Evolutionary conservation across 768 basidiomycete species (phyloP).

Genomic region (Lactarius sanguifluus): DNA sequence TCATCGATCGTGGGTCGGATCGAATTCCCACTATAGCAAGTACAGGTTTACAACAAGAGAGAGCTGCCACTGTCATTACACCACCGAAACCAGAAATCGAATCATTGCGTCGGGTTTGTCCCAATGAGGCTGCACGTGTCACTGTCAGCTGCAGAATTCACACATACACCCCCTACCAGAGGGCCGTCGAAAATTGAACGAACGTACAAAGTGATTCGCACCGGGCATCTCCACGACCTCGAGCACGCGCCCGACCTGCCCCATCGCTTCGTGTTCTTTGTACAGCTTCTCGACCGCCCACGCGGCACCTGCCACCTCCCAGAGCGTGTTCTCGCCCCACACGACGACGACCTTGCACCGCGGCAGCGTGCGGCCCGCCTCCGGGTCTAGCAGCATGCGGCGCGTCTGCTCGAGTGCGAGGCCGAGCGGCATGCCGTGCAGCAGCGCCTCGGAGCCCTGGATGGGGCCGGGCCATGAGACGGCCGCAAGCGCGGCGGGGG

Average conservation of each 20-base stretch:
- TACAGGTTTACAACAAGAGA: neutral
- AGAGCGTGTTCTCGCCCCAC: conserved; percentile 27
- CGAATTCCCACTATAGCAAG: neutral
- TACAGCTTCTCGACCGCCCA: conserved; percentile 27
- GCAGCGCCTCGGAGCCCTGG: conserved; percentile 25
- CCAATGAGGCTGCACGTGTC: conserved; percentile 24
- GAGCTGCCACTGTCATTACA: neutral
- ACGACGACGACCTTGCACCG: conserved; percentile 26
- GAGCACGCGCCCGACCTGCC: conserved; percentile 18
- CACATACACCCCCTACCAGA: neutral
- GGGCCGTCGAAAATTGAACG: neutral
- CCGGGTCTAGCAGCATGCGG: conserved; percentile 19
- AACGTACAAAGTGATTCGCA: conserved; percentile 30
- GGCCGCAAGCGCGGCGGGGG: conserved; percentile 13
- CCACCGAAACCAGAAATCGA: conserved; percentile 20
- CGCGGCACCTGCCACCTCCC: conserved; percentile 25
- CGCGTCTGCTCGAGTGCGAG: conserved; percentile 18
- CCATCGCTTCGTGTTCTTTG: conserved; percentile 14
- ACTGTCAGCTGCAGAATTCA: conserved; percentile 3
- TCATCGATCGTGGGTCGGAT: neutral
- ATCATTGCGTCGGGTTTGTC: conserved; percentile 25
- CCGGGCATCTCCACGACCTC: conserved; percentile 25
- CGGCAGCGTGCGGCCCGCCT: conserved; percentile 20
- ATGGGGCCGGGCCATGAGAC: conserved; percentile 27
- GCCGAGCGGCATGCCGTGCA: conserved; percentile 23